Percentiles rank a stretch among this genome's conserved stretches.
Conservation (phyloP, 2,329 filamentous ascomycete genomes). For the Ascochyta rabiei region DNA sequence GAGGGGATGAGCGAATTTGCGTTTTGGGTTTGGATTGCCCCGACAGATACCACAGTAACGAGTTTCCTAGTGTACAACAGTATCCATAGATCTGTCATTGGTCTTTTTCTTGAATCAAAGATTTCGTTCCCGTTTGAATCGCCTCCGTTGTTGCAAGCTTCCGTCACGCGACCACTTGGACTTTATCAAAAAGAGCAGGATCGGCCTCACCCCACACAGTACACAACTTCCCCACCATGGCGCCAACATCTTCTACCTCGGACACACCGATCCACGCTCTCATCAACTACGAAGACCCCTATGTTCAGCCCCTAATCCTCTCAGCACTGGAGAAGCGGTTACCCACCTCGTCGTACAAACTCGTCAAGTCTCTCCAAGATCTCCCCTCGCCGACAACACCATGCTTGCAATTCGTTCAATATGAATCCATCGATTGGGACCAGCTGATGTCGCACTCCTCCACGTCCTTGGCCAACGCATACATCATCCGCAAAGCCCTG, state of each 20-base stretch:
- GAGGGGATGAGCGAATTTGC: slow-evolving; percentile 26
- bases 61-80: slow-evolving; percentile 23
- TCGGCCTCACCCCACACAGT: background rate
- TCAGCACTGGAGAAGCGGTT: slow-evolving; percentile 70
- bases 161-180: background rate
- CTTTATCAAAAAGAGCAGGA: background rate
- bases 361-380: slow-evolving; percentile 60
- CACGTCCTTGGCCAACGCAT: slow-evolving; percentile 79
- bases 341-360: slow-evolving; percentile 59
- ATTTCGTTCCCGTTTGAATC: background rate
- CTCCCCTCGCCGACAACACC: slow-evolving; percentile 55
- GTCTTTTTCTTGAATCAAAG: slow-evolving; percentile 11
- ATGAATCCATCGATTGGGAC: slow-evolving; percentile 87
- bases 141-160: background rate
- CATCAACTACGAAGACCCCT: slow-evolving; percentile 83
- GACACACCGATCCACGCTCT: slow-evolving; percentile 67
- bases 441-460: slow-evolving; percentile 67
- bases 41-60: slow-evolving; percentile 20
- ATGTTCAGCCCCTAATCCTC: slow-evolving; percentile 86
- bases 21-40: slow-evolving; percentile 16
- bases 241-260: background rate
- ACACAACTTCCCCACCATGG: slow-evolving; percentile 15
- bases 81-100: slow-evolving; percentile 12
- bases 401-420: slow-evolving; percentile 80
- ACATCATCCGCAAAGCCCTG: slow-evolving; percentile 93